phyloP scores from a whole-genome alignment of 129 eudicot genomes.

The Smallanthus sonchifolius region DNA sequence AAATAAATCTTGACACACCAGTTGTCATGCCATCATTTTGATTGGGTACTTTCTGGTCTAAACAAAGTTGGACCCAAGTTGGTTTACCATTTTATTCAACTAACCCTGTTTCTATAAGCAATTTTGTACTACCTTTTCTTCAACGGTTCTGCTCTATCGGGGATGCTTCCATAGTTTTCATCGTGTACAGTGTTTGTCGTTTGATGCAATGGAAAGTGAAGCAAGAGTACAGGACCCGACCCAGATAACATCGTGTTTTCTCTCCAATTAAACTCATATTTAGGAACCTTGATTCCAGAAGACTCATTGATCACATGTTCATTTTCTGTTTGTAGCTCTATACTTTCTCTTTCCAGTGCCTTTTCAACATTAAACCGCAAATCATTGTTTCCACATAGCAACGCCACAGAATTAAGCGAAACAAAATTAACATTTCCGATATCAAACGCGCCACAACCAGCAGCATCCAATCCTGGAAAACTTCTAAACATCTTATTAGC shows the following conservation, averaged over 20 bases:
- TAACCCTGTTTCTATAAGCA: neutral
- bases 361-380: conserved; percentile 48
- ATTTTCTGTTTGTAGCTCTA: conserved; percentile 30
- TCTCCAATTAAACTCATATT: conserved; percentile 40
- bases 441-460: conserved; percentile 54
- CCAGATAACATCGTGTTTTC: conserved; percentile 46
- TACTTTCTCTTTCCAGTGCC: conserved; percentile 43
- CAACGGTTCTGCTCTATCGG: conserved; percentile 6
- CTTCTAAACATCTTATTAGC: conserved; percentile 39
- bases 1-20: neutral
- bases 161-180: neutral
- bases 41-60: neutral
- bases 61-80: neutral
- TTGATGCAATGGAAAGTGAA: conserved; percentile 55
- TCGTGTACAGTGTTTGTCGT: conserved; percentile 19
- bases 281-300: conserved; percentile 24
- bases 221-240: conserved; percentile 55
- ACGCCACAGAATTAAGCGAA: conserved; percentile 50
- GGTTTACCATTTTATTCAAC: neutral
- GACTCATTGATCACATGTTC: conserved; percentile 14
- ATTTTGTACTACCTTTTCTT: conserved; percentile 22
- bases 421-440: conserved; percentile 42
- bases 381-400: conserved; percentile 49
- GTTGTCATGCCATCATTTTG: neutral
- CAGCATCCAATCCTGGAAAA: conserved; percentile 46